phyloP scores from a whole-genome alignment of 2,329 filamentous ascomycete genomes.

The Teratosphaeria gauchensis region DNA sequence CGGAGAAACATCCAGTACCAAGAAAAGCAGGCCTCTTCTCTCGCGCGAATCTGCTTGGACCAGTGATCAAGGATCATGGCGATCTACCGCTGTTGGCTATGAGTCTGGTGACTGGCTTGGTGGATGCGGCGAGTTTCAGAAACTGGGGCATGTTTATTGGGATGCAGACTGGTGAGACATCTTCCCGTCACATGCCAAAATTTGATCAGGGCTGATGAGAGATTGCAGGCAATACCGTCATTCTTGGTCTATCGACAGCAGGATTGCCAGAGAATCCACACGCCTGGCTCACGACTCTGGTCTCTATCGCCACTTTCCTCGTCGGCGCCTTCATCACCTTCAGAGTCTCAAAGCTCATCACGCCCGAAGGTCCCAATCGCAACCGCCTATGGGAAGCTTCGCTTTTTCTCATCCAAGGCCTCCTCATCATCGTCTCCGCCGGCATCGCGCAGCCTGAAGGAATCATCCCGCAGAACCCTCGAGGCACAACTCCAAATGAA shows the following conservation, averaged over 20 bases:
- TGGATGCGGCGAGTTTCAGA: slow-evolving; percentile 40
- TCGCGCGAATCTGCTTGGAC: slow-evolving; percentile 16
- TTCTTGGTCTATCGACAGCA: slow-evolving; percentile 50
- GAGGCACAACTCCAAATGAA: slow-evolving; percentile 14
- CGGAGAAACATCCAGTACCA: slow-evolving; percentile 7
- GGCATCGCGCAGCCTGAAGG: slow-evolving; percentile 38
- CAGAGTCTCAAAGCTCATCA: slow-evolving; percentile 31
- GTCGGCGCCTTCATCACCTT: slow-evolving; percentile 40
- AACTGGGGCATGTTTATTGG: slow-evolving; percentile 42
- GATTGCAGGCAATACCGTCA: slow-evolving; percentile 49
- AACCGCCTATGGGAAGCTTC: slow-evolving; percentile 31
- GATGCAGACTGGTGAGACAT: slow-evolving; percentile 42
- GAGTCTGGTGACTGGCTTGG: slow-evolving; percentile 38
- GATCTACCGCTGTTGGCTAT: slow-evolving; percentile 30
- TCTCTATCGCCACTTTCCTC: slow-evolving; percentile 46
- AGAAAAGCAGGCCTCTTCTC: slow-evolving; percentile 16
- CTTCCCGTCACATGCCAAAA: background rate
- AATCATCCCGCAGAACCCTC: slow-evolving; percentile 37
- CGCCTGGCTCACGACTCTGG: slow-evolving; percentile 45
- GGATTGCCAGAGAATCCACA: slow-evolving; percentile 41
- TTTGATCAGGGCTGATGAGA: background rate
- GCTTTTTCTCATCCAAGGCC: slow-evolving; percentile 45
- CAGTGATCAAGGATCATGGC: slow-evolving; percentile 21
- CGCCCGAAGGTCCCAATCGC: slow-evolving; percentile 25
- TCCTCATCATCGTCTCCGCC: slow-evolving; percentile 45